phyloP scores from a whole-genome alignment of 331 rosid species.

The Malus hybrid region DNA sequence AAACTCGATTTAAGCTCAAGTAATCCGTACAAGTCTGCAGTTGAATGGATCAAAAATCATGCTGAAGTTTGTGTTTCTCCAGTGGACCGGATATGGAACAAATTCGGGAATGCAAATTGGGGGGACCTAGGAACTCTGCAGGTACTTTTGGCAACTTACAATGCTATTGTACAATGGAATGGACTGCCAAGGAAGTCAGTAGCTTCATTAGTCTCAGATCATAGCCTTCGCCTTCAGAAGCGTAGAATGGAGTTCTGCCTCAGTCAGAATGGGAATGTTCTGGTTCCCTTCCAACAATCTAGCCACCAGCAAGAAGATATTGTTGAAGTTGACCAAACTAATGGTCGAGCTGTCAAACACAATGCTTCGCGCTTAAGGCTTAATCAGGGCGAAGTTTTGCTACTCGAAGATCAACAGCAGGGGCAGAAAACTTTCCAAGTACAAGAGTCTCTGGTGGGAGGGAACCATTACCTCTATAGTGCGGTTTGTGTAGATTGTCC shows the following conservation, averaged over 20 bases:
- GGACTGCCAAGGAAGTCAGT: slow-evolving; percentile 80
- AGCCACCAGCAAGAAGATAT: slow-evolving; percentile 53
- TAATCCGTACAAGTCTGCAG: slow-evolving; percentile 53
- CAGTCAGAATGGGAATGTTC: slow-evolving; percentile 40
- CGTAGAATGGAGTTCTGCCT: slow-evolving; percentile 63
- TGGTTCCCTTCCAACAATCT: slow-evolving; percentile 36
- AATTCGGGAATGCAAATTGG: slow-evolving; percentile 70
- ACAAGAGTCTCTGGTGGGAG: slow-evolving; percentile 56
- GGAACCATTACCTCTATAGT: slow-evolving; percentile 50
- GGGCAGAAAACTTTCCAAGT: slow-evolving; percentile 71
- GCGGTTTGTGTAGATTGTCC: slow-evolving; percentile 59
- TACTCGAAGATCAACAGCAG: slow-evolving; percentile 61
- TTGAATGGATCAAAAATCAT: slow-evolving; percentile 58
- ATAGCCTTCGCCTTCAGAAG: slow-evolving; percentile 75
- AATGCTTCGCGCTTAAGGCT: slow-evolving; percentile 46
- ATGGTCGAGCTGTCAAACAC: slow-evolving; percentile 19
- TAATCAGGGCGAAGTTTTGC: slow-evolving; percentile 46
- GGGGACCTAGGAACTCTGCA: slow-evolving; percentile 77
- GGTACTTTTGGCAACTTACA: slow-evolving; percentile 62
- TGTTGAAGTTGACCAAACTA: slow-evolving; percentile 58
- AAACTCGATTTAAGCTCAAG: slow-evolving; percentile 57
- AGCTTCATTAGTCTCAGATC: slow-evolving; percentile 63
- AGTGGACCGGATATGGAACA: slow-evolving; percentile 66
- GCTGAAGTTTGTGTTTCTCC: slow-evolving; percentile 59
- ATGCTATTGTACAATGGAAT: slow-evolving; percentile 71